Percentiles rank a stretch among this genome's conserved stretches.
These are phyloP conservation scores for Eucommia ulmoides DNA, from an alignment of 257 asterid genomes.

Conservation along the genomic window DNA sequence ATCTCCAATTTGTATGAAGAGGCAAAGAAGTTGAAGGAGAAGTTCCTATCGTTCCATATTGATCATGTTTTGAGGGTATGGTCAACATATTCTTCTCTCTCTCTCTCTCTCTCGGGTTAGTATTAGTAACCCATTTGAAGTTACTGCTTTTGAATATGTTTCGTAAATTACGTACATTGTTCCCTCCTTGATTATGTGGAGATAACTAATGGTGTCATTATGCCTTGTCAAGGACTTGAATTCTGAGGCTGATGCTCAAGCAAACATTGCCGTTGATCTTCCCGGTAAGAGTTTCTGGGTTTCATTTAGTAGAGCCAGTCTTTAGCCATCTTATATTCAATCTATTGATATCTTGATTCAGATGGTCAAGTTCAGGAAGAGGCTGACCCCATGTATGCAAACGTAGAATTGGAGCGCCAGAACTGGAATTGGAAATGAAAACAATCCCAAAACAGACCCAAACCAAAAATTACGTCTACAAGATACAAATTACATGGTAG, in stretches of 20 bases:
- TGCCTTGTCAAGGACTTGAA: conserved; percentile 52
- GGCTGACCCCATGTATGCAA: too few relatives aligned
- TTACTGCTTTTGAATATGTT: too few relatives aligned
- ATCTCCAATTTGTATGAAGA: conserved; percentile 15
- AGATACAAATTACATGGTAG: too few relatives aligned
- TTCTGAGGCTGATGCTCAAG: conserved; percentile 90
- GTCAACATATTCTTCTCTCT: background rate
- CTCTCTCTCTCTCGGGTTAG: too few relatives aligned
- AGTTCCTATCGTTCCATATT: conserved; percentile 20
- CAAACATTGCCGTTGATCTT: conserved; percentile 83
- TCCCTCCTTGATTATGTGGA: conserved; percentile 1
- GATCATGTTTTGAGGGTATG: conserved; percentile 18
- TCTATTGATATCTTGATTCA: background rate
- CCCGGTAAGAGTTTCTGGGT: conserved; percentile 36
- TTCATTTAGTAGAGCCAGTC: background rate
- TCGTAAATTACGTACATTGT: conserved; percentile 2
- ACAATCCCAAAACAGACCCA: too few relatives aligned
- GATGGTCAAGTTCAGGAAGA: conserved; percentile 2
- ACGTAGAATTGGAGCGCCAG: too few relatives aligned
- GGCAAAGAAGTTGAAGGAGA: conserved; percentile 24
- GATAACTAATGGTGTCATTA: conserved; percentile 4
- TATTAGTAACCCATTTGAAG: too few relatives aligned
- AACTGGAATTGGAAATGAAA: too few relatives aligned
- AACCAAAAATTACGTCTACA: too few relatives aligned
- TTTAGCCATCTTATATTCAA: background rate